A percentile compares a stretch with the other conserved stretches of the same genome.
These are phyloP conservation scores for Pichia sp. DNA, from an alignment of 1,139 yeast genomes.

Conservation along the genomic window DNA sequence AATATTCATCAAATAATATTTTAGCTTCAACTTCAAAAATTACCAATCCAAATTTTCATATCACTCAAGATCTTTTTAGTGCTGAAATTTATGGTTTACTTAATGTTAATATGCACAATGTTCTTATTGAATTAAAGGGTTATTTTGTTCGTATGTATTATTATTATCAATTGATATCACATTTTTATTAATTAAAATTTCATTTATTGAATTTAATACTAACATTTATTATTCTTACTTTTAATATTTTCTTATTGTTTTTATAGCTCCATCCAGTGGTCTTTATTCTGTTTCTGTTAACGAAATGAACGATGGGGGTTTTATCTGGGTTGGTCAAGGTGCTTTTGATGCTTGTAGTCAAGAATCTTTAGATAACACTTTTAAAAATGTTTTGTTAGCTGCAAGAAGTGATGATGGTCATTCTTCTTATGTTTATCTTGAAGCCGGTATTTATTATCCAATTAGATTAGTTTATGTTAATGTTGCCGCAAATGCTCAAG, in stretches of 20 bases:
- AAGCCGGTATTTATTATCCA: slow-evolving; percentile 25
- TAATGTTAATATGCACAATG: neutral
- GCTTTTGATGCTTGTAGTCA: slow-evolving; percentile 28
- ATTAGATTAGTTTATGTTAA: slow-evolving; percentile 24
- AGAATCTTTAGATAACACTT: slow-evolving; percentile 1
- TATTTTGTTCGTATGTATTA: slow-evolving; percentile 5
- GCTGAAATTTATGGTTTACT: slow-evolving; percentile 1
- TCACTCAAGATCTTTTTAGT: neutral
- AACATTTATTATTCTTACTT: too few species aligned
- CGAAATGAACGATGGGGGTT: slow-evolving; percentile 23
- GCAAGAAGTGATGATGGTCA: slow-evolving; percentile 6
- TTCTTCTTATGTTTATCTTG: slow-evolving; percentile 17
- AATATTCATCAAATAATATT: neutral
- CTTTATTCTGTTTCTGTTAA: slow-evolving; percentile 18
- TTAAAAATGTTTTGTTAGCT: slow-evolving; percentile 9
- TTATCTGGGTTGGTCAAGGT: slow-evolving; percentile 22
- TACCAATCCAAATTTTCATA: slow-evolving; percentile 6
- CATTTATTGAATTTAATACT: neutral
- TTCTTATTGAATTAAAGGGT: slow-evolving; percentile 5
- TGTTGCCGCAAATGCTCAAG: slow-evolving; percentile 5
- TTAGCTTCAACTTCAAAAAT: slow-evolving; percentile 2
- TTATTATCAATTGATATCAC: neutral
- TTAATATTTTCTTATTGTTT: neutral
- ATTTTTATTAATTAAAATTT: neutral
- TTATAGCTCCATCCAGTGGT: slow-evolving; percentile 22